A percentile compares a stretch with the other conserved stretches of the same genome.
These are phyloP conservation scores for Pisolithus orientalis DNA, from an alignment of 768 basidiomycete genomes.

Conservation along the genomic window DNA sequence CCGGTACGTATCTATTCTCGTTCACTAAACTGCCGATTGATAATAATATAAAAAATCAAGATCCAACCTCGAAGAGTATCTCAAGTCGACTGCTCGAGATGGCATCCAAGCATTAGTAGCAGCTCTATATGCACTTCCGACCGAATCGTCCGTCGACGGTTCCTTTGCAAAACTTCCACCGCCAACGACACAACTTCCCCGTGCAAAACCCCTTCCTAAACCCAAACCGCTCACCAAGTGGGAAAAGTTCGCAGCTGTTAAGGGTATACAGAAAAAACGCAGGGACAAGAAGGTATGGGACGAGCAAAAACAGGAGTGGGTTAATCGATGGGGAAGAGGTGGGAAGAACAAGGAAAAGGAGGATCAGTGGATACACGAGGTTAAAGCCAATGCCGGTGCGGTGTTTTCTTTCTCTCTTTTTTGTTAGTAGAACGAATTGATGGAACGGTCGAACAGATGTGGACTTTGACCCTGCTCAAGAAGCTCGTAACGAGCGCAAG, in stretches of 20 bases:
- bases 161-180: slow-evolving; percentile 78
- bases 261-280: slow-evolving; percentile 81
- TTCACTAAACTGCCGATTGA: neutral
- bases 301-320: slow-evolving; percentile 91
- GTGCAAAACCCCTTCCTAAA: slow-evolving; percentile 89
- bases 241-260: slow-evolving; percentile 91
- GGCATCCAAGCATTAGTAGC: slow-evolving; percentile 78
- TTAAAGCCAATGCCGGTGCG: slow-evolving; percentile 81
- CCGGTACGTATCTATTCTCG: slow-evolving; percentile 41
- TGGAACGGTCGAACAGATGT: slow-evolving; percentile 42
- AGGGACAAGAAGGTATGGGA: slow-evolving; percentile 87
- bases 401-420: neutral
- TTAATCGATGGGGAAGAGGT: slow-evolving; percentile 81
- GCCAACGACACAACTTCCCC: slow-evolving; percentile 72
- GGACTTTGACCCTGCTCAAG: slow-evolving; percentile 74
- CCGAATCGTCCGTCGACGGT: slow-evolving; percentile 66
- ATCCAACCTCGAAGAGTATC: slow-evolving; percentile 72
- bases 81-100: slow-evolving; percentile 72
- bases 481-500: slow-evolving; percentile 74
- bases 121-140: slow-evolving; percentile 78
- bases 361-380: slow-evolving; percentile 88
- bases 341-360: slow-evolving; percentile 87
- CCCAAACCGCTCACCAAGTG: slow-evolving; percentile 93
- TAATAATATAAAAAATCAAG: slow-evolving; percentile 34
- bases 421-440: neutral